Conservation (phyloP, 2,329 filamentous ascomycete species). For the Xylaria sp. region DNA sequence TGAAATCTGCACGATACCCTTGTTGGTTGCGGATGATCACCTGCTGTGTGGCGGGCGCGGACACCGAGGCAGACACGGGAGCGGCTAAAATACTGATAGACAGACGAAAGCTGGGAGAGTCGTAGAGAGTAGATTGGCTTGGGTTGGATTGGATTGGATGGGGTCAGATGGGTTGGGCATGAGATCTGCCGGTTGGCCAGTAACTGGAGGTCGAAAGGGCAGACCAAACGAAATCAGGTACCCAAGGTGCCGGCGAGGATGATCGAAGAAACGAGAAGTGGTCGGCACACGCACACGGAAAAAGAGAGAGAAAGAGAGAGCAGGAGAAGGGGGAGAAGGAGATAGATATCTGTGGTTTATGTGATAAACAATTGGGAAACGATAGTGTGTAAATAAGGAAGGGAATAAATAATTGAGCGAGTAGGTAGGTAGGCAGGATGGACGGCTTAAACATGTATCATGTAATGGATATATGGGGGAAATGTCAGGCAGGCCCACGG, state of each 20-base stretch:
- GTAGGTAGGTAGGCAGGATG: not conserved
- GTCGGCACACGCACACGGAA: not conserved
- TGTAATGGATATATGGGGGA: not conserved
- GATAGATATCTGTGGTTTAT: not conserved
- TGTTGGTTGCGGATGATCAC: not conserved
- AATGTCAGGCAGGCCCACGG: not conserved
- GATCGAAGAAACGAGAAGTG: not conserved
- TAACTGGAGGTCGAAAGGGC: not conserved
- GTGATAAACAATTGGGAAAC: not conserved
- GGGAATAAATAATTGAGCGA: not conserved
- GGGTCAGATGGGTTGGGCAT: not conserved
- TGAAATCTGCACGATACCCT: constrained; percentile 1
- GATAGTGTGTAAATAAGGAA: not conserved
- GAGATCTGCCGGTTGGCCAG: not conserved
- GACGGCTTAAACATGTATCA: not conserved
- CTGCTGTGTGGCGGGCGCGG: constrained; percentile 6
- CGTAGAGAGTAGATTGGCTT: not conserved
- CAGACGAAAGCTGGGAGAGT: not conserved
- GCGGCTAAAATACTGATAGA: constrained; percentile 26
- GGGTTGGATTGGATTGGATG: not conserved
- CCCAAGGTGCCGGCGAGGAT: not conserved
- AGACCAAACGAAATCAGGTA: not conserved
- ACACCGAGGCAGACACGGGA: not conserved
- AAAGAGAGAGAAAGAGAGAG: constrained; percentile 1
- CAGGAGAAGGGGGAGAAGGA: not conserved